Evolutionary conservation across 495 filamentous ascomycete genomes (phyloP).

Genomic region (Penicillium simplicissimum): DNA sequence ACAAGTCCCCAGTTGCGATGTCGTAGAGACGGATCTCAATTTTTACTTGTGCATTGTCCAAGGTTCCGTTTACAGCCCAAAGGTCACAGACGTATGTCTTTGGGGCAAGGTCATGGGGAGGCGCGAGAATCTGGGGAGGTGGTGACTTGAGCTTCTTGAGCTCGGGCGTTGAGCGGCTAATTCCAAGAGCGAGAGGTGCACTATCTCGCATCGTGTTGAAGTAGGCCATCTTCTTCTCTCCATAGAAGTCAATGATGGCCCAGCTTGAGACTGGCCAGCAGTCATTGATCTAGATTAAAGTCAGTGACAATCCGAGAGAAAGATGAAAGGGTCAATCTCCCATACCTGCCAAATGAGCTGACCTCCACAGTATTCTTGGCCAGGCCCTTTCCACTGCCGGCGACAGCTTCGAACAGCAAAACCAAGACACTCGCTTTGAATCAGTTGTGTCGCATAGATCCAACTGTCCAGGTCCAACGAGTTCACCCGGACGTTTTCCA

Average conservation of each 20-base stretch:
- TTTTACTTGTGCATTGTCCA: neutral
- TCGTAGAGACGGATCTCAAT: neutral
- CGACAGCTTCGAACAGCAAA: neutral
- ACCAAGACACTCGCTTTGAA: neutral
- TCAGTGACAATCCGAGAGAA: conserved; percentile 62
- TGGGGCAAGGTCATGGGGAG: neutral
- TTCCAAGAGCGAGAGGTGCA: neutral
- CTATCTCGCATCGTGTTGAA: neutral
- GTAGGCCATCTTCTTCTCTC: conserved; percentile 1
- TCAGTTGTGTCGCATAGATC: neutral
- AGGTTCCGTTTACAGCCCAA: neutral
- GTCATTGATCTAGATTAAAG: conserved; percentile 65
- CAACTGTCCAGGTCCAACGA: neutral
- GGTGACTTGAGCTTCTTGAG: neutral
- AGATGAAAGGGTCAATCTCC: neutral
- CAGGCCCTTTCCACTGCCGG: neutral
- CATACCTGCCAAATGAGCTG: neutral
- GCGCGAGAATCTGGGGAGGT: neutral
- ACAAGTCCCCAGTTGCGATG: neutral
- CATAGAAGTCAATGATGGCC: conserved; percentile 64
- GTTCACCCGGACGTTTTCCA: neutral
- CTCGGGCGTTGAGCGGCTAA: neutral
- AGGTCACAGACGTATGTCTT: neutral
- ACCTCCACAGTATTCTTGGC: neutral
- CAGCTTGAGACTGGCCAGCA: conserved; percentile 82